Evolutionary conservation across 768 basidiomycete species (phyloP).

Genomic region (Krasilnikovozyma curviuscula): DNA sequence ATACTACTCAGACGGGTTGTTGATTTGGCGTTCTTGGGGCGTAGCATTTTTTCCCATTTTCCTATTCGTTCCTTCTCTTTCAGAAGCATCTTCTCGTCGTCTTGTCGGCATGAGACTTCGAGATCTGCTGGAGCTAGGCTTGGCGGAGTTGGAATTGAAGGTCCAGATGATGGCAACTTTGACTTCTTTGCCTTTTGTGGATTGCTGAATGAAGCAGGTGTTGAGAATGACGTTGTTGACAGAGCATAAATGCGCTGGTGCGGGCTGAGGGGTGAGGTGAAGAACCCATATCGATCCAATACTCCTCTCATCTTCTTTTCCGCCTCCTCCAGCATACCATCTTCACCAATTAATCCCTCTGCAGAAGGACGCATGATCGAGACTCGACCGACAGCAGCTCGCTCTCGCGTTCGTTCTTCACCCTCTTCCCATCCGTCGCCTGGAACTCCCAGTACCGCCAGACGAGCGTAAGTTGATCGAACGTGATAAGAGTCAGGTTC

Average conservation of each 20-base stretch:
- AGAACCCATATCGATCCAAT: constrained; percentile 53
- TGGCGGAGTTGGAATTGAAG: no score
- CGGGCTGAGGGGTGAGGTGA: no score
- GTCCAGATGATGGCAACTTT: no score
- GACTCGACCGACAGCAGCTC: constrained; percentile 27
- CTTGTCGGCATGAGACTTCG: constrained; percentile 23
- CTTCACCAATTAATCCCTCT: constrained; percentile 23
- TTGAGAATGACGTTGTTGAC: no score
- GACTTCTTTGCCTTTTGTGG: no score
- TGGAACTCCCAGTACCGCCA: constrained; percentile 76
- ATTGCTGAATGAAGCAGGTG: no score
- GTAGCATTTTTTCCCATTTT: constrained; percentile 1
- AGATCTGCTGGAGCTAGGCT: no score
- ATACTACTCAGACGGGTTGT: constrained; percentile 32
- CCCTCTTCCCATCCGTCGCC: constrained; percentile 92
- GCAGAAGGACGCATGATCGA: constrained; percentile 1
- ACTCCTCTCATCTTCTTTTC: constrained; percentile 53
- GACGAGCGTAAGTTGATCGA: constrained; percentile 42
- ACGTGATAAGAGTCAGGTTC: constrained; percentile 28
- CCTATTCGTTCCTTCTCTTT: constrained; percentile 48
- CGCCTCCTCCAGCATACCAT: constrained; percentile 45
- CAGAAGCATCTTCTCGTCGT: constrained; percentile 8
- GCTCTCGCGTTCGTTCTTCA: constrained; percentile 68
- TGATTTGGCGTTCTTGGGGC: constrained; percentile 3
- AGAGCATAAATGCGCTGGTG: no score